Base-by-base conservation (phyloP, 2,329 filamentous ascomycete species). In the Septoria linicola region DNA sequence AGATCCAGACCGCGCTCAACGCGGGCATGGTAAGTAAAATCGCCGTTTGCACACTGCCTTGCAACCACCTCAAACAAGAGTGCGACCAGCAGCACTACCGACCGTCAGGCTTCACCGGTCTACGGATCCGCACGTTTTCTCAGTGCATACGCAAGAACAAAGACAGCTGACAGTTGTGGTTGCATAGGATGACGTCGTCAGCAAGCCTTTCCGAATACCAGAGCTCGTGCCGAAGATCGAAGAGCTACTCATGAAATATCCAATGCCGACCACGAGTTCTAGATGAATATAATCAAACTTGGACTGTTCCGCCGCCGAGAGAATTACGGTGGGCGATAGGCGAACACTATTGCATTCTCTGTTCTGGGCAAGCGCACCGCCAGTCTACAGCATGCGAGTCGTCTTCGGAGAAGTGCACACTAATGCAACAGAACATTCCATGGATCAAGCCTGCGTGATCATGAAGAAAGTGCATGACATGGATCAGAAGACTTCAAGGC, bases 1-100 rank as follows among this genome's bases (percentile, higher is more conserved):
- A 91, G 69, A 84, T 89, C 53, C 78, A 80, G 59, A 83, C 79
- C 58, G 87, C 88, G 47, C 80, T 87, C 64, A 76, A 80, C 49
- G 84, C 85, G 17, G 87, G 87, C 31, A 89, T 91, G 73, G 84
- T 66, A 41, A 61, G 64, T 66, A n/a, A n/a, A n/a, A n/a, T n/a
- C n/a, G n/a, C n/a, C n/a, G n/a, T n/a, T n/a, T n/a, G n/a, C n/a
- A n/a, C n/a, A n/a, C n/a, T n/a, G n/a, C n/a, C n/a, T n/a, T n/a
- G n/a, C n/a, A n/a, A n/a, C n/a, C n/a, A n/a, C n/a, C n/a, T n/a
- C n/a, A n/a, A n/a, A n/a, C n/a, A n/a, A n/a, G n/a, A n/a, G n/a
- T n/a, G n/a, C n/a, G n/a, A n/a, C n/a, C n/a, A n/a, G n/a, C n/a
- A n/a, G n/a, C n/a, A n/a, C n/a, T n/a, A n/a, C n/a, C n/a, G n/a